These are phyloP conservation scores for Aspergillus pseudonomiae DNA, from an alignment of 2,329 filamentous ascomycete species.

Conservation along the genomic window DNA sequence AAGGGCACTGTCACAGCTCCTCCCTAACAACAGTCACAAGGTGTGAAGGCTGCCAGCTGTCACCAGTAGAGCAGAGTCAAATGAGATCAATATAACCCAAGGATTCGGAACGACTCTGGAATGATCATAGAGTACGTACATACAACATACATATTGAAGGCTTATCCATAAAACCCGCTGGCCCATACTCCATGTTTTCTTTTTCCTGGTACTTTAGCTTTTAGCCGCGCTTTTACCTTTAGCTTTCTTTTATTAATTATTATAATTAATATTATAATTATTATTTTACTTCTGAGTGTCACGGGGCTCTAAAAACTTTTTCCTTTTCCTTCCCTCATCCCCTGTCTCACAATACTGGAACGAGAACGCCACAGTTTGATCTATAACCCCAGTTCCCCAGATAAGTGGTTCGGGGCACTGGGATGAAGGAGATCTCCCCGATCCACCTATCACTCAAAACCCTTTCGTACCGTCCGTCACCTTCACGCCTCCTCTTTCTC, in stretches of 20 bases:
- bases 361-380: constrained; percentile 20
- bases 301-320: constrained; percentile 13
- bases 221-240: constrained; percentile 9
- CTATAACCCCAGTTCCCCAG: constrained; percentile 18
- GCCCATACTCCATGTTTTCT: not conserved
- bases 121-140: not conserved
- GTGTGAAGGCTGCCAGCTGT: constrained; percentile 21
- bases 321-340: not conserved
- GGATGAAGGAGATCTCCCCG: constrained; percentile 20
- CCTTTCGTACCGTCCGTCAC: not conserved
- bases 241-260: not conserved
- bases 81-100: constrained; percentile 10
- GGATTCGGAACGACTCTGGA: not conserved
- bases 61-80: constrained; percentile 16
- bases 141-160: not conserved
- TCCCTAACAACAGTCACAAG: constrained; percentile 23
- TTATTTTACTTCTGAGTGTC: constrained; percentile 14
- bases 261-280: not conserved
- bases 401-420: constrained; percentile 21
- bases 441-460: constrained; percentile 17
- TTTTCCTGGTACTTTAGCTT: constrained; percentile 5
- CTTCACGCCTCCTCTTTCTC: not conserved
- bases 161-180: constrained; percentile 1
- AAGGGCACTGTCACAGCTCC: constrained; percentile 17
- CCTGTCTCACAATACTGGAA: constrained; percentile 6